Evolutionary conservation across 1,284 basidiomycete species (phyloP).

Genomic region (Phellopilus nigrolimitatus): DNA sequence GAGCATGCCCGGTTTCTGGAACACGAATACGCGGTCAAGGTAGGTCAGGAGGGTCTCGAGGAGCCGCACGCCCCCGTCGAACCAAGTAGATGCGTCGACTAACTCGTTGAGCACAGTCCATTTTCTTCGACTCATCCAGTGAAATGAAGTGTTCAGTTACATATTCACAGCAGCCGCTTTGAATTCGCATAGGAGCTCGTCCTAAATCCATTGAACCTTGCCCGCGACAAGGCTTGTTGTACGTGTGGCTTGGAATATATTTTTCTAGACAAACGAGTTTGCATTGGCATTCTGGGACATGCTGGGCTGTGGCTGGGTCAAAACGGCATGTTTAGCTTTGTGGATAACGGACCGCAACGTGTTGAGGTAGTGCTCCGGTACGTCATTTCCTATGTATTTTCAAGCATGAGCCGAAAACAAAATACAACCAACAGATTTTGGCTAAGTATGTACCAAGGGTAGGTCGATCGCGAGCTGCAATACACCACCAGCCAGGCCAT

Average conservation of each 20-base stretch:
- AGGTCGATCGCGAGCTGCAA: conserved; percentile 8
- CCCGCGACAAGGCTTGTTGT: conserved; percentile 9
- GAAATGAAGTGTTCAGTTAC: conserved; percentile 2
- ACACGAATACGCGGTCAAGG: conserved; percentile 31
- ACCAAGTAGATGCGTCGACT: conserved; percentile 12
- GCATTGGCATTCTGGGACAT: neutral
- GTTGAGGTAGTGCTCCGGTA: conserved; percentile 8
- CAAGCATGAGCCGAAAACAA: neutral
- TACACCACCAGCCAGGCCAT: conserved; percentile 5
- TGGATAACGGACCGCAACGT: conserved; percentile 6
- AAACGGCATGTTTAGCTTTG: conserved; percentile 7
- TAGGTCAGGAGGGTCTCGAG: conserved; percentile 32
- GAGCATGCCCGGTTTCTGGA: conserved; percentile 22
- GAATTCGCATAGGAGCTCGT: conserved; percentile 16
- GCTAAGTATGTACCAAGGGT: conserved; percentile 9
- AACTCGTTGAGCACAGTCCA: conserved; percentile 17
- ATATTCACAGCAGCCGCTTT: neutral
- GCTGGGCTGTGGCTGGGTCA: neutral
- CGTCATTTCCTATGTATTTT: conserved; percentile 4
- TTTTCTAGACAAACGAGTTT: conserved; percentile 4
- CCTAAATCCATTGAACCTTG: conserved; percentile 19
- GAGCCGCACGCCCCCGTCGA: conserved; percentile 21
- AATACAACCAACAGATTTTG: neutral
- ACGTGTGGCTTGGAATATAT: conserved; percentile 10
- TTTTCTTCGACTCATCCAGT: neutral